Conservation (phyloP, 352 stramenopile species). For the Globisporangium yorkense region DNA sequence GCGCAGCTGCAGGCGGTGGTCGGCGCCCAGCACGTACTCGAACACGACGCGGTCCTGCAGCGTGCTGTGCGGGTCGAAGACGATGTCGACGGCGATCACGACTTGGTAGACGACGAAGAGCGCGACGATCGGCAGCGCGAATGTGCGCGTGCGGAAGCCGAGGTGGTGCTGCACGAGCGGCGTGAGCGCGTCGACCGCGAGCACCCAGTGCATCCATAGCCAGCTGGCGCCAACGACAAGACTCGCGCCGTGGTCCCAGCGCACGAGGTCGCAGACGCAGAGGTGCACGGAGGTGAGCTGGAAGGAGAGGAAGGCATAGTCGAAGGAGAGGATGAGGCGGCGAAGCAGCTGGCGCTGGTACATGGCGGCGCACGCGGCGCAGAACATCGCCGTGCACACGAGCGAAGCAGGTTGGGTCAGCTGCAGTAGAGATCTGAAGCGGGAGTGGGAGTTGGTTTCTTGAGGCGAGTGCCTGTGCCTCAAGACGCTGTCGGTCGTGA, state of each 20-base stretch:
- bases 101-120: slow-evolving; percentile 5
- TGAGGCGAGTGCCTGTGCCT: background rate
- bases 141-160: slow-evolving; percentile 1
- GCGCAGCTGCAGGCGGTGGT: slow-evolving; percentile 3
- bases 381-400: slow-evolving; percentile 12
- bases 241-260: slow-evolving; percentile 16
- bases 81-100: slow-evolving; percentile 1
- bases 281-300: slow-evolving; percentile 25
- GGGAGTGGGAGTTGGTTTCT: background rate
- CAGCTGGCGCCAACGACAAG: slow-evolving; percentile 15
- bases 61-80: background rate
- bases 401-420: slow-evolving; percentile 4
- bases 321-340: slow-evolving; percentile 29
- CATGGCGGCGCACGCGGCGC: background rate
- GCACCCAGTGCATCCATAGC: slow-evolving; percentile 26
- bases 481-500: background rate
- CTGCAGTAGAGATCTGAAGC: background rate
- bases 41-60: slow-evolving; percentile 6
- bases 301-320: slow-evolving; percentile 31
- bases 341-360: slow-evolving; percentile 23
- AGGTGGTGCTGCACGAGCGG: slow-evolving; percentile 1
- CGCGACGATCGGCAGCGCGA: slow-evolving; percentile 2
- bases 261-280: slow-evolving; percentile 24
- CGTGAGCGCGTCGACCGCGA: slow-evolving; percentile 21
- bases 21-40: background rate